Evolutionary conservation across 768 basidiomycete genomes (phyloP).

Genomic region (Boletus sensibilis): DNA sequence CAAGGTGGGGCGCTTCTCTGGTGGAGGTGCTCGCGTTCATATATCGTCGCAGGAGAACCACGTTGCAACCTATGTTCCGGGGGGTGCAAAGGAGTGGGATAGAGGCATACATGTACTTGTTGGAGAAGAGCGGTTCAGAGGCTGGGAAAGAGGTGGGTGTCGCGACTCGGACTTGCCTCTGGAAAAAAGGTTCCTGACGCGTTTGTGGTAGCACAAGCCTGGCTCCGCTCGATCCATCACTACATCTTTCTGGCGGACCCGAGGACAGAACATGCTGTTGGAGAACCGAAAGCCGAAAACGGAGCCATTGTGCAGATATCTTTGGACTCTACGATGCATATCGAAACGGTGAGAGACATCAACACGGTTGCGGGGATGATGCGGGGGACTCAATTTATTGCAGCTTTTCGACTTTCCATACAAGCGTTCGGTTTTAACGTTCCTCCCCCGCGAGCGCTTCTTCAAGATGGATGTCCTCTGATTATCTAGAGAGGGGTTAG

Average conservation of each 20-base stretch:
- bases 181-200: background rate
- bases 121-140: constrained; percentile 48
- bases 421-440: constrained; percentile 20
- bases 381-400: background rate
- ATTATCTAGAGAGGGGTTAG: background rate
- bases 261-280: constrained; percentile 40
- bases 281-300: constrained; percentile 42
- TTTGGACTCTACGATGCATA: constrained; percentile 19
- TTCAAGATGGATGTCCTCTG: constrained; percentile 24
- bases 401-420: constrained; percentile 30
- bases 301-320: constrained; percentile 28
- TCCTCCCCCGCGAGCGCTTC: constrained; percentile 21
- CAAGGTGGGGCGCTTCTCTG: constrained; percentile 36
- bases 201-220: constrained; percentile 13
- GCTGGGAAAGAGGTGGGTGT: constrained; percentile 40
- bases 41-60: constrained; percentile 15
- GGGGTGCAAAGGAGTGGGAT: constrained; percentile 32
- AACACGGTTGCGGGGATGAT: background rate
- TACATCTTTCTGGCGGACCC: constrained; percentile 45
- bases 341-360: constrained; percentile 15
- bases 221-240: constrained; percentile 37
- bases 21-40: background rate
- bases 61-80: constrained; percentile 26
- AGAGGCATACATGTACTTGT: constrained; percentile 45
- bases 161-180: background rate